A percentile compares a stretch with the other conserved stretches of the same genome.
Evolutionary conservation across 2,329 filamentous ascomycete species (phyloP).

Genomic region (Aspergillus sp.): DNA sequence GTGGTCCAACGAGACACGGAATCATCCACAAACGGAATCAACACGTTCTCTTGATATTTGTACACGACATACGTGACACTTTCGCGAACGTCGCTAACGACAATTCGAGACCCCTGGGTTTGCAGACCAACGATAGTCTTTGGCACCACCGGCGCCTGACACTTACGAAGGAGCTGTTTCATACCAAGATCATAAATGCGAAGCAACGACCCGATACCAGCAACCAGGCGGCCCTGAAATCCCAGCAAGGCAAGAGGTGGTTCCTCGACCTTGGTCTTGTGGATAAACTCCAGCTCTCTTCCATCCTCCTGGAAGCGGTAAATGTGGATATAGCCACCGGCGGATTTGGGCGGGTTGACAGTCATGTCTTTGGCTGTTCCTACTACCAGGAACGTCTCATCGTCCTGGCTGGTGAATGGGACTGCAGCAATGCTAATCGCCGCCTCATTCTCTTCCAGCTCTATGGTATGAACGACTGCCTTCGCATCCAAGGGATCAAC

Average conservation of each 20-base stretch:
- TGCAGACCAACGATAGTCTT: slow-evolving; percentile 86
- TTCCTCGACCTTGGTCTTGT: slow-evolving; percentile 90
- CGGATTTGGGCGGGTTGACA: slow-evolving; percentile 72
- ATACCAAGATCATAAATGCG: slow-evolving; percentile 92
- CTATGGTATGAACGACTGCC: slow-evolving; percentile 71
- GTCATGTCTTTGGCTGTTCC: slow-evolving; percentile 91
- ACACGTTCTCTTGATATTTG: slow-evolving; percentile 84
- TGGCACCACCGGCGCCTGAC: slow-evolving; percentile 75
- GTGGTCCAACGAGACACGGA: slow-evolving; percentile 88
- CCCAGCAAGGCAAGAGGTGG: slow-evolving; percentile 86
- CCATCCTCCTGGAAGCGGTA: slow-evolving; percentile 88
- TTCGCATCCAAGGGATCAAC: slow-evolving; percentile 81
- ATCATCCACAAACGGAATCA: slow-evolving; percentile 94
- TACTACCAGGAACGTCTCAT: slow-evolving; percentile 88
- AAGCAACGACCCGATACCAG: slow-evolving; percentile 80
- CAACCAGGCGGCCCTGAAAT: slow-evolving; percentile 87
- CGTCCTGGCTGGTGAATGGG: slow-evolving; percentile 82
- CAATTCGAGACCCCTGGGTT: slow-evolving; percentile 85
- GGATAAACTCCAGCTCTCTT: slow-evolving; percentile 87
- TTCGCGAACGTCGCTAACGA: slow-evolving; percentile 91
- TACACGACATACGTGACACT: slow-evolving; percentile 91
- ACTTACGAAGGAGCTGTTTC: slow-evolving; percentile 87
- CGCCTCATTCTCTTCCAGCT: slow-evolving; percentile 86
- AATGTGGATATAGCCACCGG: slow-evolving; percentile 83
- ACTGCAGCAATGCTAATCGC: slow-evolving; percentile 84